Evolutionary conservation across 2,329 filamentous ascomycete species (phyloP).

Genomic region (Exophiala bonariae): DNA sequence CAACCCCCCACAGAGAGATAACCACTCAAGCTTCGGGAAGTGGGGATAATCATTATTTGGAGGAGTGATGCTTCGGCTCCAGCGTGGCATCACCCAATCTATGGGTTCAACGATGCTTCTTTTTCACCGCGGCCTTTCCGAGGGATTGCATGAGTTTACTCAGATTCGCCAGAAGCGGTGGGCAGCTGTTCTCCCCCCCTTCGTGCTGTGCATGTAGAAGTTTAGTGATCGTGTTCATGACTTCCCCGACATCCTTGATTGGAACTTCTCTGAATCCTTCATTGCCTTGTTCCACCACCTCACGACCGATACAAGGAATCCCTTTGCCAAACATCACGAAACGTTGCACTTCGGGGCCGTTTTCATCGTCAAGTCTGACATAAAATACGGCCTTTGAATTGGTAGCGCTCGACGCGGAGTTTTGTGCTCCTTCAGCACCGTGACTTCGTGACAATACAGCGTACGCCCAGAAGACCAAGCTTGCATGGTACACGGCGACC

Average conservation of each 20-base stretch:
- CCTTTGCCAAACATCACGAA: conserved; percentile 3
- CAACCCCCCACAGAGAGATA: too few relatives aligned
- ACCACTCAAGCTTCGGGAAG: too few relatives aligned
- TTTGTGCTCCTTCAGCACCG: not conserved
- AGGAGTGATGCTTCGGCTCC: too few relatives aligned
- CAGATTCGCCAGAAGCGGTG: conserved; percentile 68
- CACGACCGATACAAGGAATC: not conserved
- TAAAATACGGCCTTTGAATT: not conserved
- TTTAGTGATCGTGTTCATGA: conserved; percentile 3
- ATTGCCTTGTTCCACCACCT: not conserved
- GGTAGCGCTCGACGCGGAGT: not conserved
- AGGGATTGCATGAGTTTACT: conserved; percentile 55
- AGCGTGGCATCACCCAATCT: too few relatives aligned
- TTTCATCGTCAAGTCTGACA: conserved; percentile 2
- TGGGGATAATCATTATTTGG: too few relatives aligned
- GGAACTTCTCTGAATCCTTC: not conserved
- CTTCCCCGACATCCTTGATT: not conserved
- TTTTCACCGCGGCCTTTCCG: conserved; percentile 17
- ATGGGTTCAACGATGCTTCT: not conserved
- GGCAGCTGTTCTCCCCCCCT: conserved; percentile 27
- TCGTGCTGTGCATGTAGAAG: not conserved
- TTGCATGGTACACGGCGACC: conserved; percentile 68
- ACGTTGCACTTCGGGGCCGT: not conserved
- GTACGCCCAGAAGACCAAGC: too few relatives aligned
- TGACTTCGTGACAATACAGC: not conserved